A percentile compares a stretch with the other conserved stretches of the same genome.
These are phyloP conservation scores for Apiospora aurea DNA, from an alignment of 2,329 filamentous ascomycete genomes.

Conservation along the genomic window DNA sequence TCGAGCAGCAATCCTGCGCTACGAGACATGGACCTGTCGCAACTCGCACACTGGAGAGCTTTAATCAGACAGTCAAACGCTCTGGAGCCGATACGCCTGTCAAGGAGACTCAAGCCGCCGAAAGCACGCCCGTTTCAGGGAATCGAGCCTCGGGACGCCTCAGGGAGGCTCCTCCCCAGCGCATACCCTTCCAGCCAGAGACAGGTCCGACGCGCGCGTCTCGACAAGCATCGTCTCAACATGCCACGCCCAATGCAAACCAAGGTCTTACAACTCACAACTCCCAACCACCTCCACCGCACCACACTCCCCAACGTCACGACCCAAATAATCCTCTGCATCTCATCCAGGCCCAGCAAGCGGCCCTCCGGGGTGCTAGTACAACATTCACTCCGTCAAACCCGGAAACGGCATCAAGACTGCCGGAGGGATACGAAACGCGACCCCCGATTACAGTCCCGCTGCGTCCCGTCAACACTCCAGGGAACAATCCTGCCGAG, in stretches of 20 bases:
- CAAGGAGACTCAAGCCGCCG: slow-evolving; percentile 65
- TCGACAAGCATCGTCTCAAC: slow-evolving; percentile 61
- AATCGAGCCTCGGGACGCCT: slow-evolving; percentile 69
- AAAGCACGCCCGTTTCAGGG: slow-evolving; percentile 57
- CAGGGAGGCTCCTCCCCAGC: slow-evolving; percentile 83
- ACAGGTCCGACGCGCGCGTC: slow-evolving; percentile 69
- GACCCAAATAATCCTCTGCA: slow-evolving; percentile 41
- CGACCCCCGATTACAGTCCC: slow-evolving; percentile 66
- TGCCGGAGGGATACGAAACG: slow-evolving; percentile 75
- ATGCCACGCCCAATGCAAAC: slow-evolving; percentile 40
- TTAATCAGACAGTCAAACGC: slow-evolving; percentile 58
- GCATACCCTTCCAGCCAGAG: slow-evolving; percentile 86
- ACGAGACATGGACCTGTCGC: slow-evolving; percentile 85
- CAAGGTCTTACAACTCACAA: slow-evolving; percentile 36
- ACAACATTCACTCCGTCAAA: slow-evolving; percentile 60
- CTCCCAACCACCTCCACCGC: slow-evolving; percentile 37
- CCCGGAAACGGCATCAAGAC: slow-evolving; percentile 62
- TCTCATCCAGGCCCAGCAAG: slow-evolving; percentile 42
- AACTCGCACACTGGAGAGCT: slow-evolving; percentile 81
- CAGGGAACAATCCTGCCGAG: slow-evolving; percentile 74
- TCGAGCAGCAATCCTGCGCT: slow-evolving; percentile 78
- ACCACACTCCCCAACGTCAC: slow-evolving; percentile 37
- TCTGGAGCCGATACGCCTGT: slow-evolving; percentile 66
- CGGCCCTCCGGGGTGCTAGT: slow-evolving; percentile 45
- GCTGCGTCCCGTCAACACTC: slow-evolving; percentile 77